Base-by-base conservation (phyloP, 148 eudicot species). In the Persicaria tinctoria region DNA sequence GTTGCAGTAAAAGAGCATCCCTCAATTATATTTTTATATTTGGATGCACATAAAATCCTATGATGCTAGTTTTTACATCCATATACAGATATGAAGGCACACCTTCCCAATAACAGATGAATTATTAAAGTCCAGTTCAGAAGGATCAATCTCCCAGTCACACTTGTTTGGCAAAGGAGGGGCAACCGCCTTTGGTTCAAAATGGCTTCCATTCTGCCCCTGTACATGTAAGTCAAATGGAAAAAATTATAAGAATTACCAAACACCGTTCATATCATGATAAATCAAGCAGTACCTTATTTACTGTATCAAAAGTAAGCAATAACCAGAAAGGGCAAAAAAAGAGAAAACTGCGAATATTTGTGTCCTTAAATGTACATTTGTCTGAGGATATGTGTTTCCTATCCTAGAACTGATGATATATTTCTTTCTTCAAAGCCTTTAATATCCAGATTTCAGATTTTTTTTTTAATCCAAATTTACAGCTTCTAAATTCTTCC, bases 171-270 rank as follows among this genome's bases (percentile, higher is more conserved):
- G 88, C 72, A 85, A 80, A 81, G 98, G 98, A 51, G 98, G 98
- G 63, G 90, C 70, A 79, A 91, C 93, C 78, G 89, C 85, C 76
- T 86, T 89, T 76, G 86, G 96, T 77, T 91, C 97, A 83, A 94
- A 94, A 82, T 94, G 98, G 82, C 97, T 94, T 72, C 98, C 98
- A 85, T 80, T 87, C 79, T 94, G 98, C 72, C 99, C 99, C 99
- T 95, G 86, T 80, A 83, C 44, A 56, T 18, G 17, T 70, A 46
- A 48, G 50, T 0, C 12, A 44, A 70, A 38, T 38, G 70, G 2
- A 17, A 4, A 66, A 7, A 66, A 66, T 66, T 38, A 38, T 47
- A 38, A 44, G 48, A 66, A 66, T 13, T 66, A 46, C 18, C 47
- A 32, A 17, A 66, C 20, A 8, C 0, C 14, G 70, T 13, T 38